Base-by-base conservation (phyloP, 2,329 filamentous ascomycete genomes). In the Lasiodiplodia gonubiensis region DNA sequence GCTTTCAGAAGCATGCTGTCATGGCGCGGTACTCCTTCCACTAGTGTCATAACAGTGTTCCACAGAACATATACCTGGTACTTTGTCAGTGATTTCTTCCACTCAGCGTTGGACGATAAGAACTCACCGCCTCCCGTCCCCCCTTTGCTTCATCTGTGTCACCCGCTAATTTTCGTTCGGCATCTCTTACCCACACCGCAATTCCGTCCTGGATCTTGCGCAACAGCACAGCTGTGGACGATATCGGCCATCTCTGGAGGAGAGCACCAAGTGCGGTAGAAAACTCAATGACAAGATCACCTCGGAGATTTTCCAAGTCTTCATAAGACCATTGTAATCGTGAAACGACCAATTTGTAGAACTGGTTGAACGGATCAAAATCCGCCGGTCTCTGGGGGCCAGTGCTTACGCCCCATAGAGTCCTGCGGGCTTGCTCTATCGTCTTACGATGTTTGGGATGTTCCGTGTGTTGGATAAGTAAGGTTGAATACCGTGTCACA, bases 171-270 rank as follows among this genome's bases (percentile, higher is more conserved):
- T 77, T 75, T 39, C 71, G 75, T 14, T 76, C 71, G 0, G 72
- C 53, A 73, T 94, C 91, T 67, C 84, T 82, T 51, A 93, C 80
- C 90, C 91, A 94, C 2, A 80, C 70, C 14, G 82, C 80, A 30
- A 93, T 76, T 1, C 89, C 88, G 27, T 81, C 76, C 73, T 95
- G 90, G 10, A 92, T 77, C 35, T 84, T 85, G 18, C 83, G 78
- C 10, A 94, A 76, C 11, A 87, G 81, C 53, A 84, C 84, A 8
- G 86, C 77, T 0, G 88, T 82, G 16, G 89, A 83, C 30, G 85
- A 74, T 1, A 73, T 71, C 2, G 81, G 79, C 67, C 80, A 81
- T 21, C 74, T 69, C 54, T 74, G 72, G 27, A 82, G 72, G 8
- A 80, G 80, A 6, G n/a, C 64, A 7, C 82, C 77, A 0, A 90